Base-by-base conservation (phyloP, 106 monocot species). In the Alisma plantagoaquatica region DNA sequence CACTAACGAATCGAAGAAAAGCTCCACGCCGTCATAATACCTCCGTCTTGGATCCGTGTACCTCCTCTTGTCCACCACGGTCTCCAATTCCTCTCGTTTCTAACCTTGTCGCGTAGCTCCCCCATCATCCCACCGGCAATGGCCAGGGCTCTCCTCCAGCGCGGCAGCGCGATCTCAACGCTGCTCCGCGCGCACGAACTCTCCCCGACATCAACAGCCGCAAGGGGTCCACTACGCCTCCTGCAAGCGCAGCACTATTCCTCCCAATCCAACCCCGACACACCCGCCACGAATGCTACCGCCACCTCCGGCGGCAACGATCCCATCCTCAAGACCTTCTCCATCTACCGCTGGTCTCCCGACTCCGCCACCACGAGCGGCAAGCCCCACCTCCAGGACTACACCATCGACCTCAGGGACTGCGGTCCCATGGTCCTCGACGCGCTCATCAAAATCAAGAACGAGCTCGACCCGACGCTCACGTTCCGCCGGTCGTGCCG, bases 311-410 rank as follows among this genome's bases (percentile, higher is more conserved):
- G 23, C 55, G 29, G 41, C 41, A 62, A 46, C 29, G 19, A 23
- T 8, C 4, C 49, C 22, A 35, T 20, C 33, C 31, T 35, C 23
- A 81, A 81, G 63, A 67, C 77, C 26, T 91, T 84, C 84, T 72
- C 80, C 60, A 84, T 91, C 84, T 84, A 84, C 67, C 67, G 91
- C 6, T 91, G 84, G 91, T 71, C 68, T 59, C 84, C 90, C 17
- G 72, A 77, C 51, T n/a, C n/a, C n/a, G n/a, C n/a, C n/a, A n/a
- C n/a, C n/a, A 44, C 55, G 7, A 76, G 76, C 4, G 23, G 57
- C 61, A 77, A 75, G 60, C 84, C 90, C 11, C 19, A 63, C 54
- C 71, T 91, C n/a, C 46, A 69, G 53, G 66, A 68, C 74, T 90
- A 73, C 74, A 49, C 71, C 56, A 25, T 91, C 56, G 84, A 91